Conservation (phyloP, 2,329 filamentous ascomycete genomes). For the Plectosphaerella plurivora region DNA sequence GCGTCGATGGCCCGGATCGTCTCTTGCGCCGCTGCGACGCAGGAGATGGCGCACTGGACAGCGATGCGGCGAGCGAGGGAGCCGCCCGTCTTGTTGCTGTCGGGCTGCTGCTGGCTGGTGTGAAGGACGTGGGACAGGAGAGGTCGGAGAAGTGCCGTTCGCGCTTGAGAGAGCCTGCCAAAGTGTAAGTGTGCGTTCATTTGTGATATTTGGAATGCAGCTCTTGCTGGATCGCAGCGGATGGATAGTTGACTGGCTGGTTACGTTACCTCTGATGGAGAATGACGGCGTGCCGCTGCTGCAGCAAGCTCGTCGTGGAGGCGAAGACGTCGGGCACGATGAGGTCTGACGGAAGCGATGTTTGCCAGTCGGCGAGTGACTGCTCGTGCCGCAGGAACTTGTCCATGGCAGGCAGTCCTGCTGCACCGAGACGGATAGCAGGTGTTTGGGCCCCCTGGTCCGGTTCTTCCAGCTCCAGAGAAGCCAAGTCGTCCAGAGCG, state of each 20-base stretch:
- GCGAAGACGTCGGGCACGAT: background rate
- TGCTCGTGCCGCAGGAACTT: background rate
- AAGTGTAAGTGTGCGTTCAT: background rate
- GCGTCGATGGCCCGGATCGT: background rate
- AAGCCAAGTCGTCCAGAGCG: background rate
- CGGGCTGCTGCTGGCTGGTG: background rate
- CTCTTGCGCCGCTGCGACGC: background rate
- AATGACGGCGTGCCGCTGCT: background rate
- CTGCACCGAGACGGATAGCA: background rate
- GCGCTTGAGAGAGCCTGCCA: background rate
- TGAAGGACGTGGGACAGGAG: background rate
- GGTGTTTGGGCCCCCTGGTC: background rate
- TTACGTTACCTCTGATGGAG: background rate
- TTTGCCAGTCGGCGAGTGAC: background rate
- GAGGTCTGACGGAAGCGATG: background rate
- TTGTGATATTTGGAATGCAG: background rate
- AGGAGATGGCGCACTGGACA: background rate
- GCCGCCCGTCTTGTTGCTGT: background rate
- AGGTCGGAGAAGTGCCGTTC: background rate
- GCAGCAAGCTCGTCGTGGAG: background rate
- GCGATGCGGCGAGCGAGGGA: background rate
- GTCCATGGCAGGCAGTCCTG: background rate
- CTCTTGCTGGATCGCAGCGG: background rate
- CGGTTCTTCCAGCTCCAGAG: background rate
- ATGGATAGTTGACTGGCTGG: background rate